A percentile compares a stretch with the other conserved stretches of the same genome.
Conservation (phyloP, 2,329 filamentous ascomycete genomes). For the Pseudocercospora ulei region DNA sequence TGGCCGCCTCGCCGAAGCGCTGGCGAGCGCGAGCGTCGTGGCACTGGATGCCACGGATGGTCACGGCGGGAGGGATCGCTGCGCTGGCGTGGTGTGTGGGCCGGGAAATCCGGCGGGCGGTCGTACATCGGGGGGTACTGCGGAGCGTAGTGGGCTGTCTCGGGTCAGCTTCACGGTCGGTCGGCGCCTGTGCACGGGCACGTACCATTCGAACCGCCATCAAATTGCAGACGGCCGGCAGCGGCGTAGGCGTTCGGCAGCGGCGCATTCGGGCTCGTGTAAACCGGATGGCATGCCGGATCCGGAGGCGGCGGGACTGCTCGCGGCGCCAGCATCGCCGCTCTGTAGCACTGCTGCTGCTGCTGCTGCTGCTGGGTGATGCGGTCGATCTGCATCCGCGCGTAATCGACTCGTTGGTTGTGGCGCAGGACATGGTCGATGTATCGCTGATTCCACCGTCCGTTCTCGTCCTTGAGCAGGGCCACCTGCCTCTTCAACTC, state of each 20-base stretch:
- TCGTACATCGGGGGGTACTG: background rate
- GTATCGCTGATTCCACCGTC: background rate
- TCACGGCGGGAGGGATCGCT: background rate
- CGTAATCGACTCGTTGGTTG: background rate
- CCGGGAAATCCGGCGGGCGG: constrained; percentile 1
- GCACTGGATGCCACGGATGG: background rate
- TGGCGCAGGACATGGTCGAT: constrained; percentile 2
- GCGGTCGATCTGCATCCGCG: background rate
- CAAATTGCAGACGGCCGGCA: too few species aligned
- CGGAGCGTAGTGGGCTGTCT: background rate
- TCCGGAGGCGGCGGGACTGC: background rate
- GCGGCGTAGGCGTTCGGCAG: too few species aligned
- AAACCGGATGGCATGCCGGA: background rate
- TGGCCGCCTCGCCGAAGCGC: background rate
- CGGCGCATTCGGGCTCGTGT: too few species aligned
- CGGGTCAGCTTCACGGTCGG: background rate
- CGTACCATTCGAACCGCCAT: too few species aligned
- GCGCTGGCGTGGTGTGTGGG: background rate
- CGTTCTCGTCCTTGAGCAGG: constrained; percentile 1
- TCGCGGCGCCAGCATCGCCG: too few species aligned
- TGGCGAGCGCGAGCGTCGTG: constrained; percentile 2
- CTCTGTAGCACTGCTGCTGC: background rate
- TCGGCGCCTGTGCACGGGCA: too few species aligned
- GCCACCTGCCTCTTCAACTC: background rate
- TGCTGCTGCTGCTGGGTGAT: background rate